Evolutionary conservation across 1,139 yeast species (phyloP), one percentile per base, ranked within the genome.

Genomic region (Geotrichum macrosporum): DNA sequence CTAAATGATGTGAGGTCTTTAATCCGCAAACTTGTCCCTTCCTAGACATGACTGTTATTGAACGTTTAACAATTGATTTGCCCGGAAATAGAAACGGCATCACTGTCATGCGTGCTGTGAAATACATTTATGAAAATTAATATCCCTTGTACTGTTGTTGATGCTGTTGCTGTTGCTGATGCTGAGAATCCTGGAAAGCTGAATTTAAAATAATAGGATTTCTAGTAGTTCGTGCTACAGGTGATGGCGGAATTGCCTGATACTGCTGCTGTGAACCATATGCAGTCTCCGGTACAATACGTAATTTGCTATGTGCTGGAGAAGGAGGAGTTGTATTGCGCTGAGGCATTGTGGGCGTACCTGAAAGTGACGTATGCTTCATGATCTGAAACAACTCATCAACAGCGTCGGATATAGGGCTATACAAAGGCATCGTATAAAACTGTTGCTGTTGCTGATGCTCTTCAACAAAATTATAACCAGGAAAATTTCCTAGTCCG

Each of bases 201-300:
- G 55, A 47, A 51, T 58, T 58, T 33, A 51, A 46, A 20, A 57
- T 51, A 30, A 58, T 50, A 3, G 62, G 62, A 44, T 58, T 58
- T 24, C 57, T 50, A 30, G 53, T 53, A 47, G 44, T 51, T 15
- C 62, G 53, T n/a, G 58, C 53, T 16, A 58, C 56, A 4, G 61
- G 61, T 16, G 60, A 57, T 15, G 54, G 43, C 12, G 61, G 60
- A n/a, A 20, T 36, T 18, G 22, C 20, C n/a, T 34, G 19, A 32
- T 32, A 31, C 8, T 32, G 20, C 31, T n/a, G 35, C 12, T 29
- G 34, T 13, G 34, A 32, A 16, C 30, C 35, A 35, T 34, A 35
- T 37, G 8, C 15, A 26, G 12, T 10, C 22, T 21, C 18, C 8
- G 6, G 2, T 3, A 10, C 31, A 21, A 16, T 4, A 10, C 34